Evolutionary conservation across 2,329 filamentous ascomycete species (phyloP), one percentile per base, ranked within the genome.

Genomic region (Rutstroemia sp.): DNA sequence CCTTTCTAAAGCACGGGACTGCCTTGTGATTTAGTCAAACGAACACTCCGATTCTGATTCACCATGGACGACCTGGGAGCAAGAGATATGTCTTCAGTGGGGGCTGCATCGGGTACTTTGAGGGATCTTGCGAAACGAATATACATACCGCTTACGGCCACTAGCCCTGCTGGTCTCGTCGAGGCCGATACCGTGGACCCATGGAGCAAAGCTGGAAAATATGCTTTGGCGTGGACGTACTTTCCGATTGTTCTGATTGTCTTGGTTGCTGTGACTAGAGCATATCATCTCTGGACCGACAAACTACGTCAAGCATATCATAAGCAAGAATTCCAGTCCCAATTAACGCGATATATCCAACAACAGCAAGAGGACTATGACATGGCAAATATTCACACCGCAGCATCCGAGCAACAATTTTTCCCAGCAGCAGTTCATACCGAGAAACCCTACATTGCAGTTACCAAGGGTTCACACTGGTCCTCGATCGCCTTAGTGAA

Each of bases 201-300:
- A 23, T 96, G 88, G 87, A 79, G 71, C 25, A 75, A 89, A 67
- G 85, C 91, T 21, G 89, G 87, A 46, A 95, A 95, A 74, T 96
- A 96, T 73, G 90, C 80, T 2, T 74, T 89, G 51, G 89, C 87
- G 57, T 96, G 90, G 84, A 89, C 92, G 14, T 96, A 95, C 72
- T 95, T 96, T 67, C 84, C 87, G 52, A 71, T 95, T 49, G 82
- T 85, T 51, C 71, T 96, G 58, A 78, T 92, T 61, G 78, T 80
- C 27, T 66, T 82, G 54, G 84, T 92, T 4, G 74, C 87, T 10
- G 66, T 86, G 10, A 76, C 92, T 68, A 84, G 90, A 63, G 78
- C 88, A 68, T 96, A 92, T 78, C 88, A 96, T 71, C 85, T 87
- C 64, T 96, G 90, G 86, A 90, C 92, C 65, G 92, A 96, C 75